Conservation (phyloP, 495 filamentous ascomycete genomes). For the Penicillium desertorum region DNA sequence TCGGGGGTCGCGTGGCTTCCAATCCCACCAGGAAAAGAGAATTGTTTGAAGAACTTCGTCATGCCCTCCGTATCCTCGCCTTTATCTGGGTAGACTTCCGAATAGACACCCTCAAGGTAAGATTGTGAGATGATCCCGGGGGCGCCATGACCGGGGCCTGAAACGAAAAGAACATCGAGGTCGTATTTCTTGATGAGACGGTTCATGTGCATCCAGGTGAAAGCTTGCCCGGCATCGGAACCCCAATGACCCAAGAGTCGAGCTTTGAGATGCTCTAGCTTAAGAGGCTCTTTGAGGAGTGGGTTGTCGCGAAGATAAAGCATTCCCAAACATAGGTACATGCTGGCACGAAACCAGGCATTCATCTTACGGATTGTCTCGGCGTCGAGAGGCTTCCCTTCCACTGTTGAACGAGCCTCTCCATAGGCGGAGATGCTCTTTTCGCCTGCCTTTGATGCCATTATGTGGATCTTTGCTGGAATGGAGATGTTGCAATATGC, state of each 20-base stretch:
- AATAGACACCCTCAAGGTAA: constrained; percentile 75
- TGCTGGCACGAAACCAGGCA: constrained; percentile 66
- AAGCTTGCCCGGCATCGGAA: constrained; percentile 69
- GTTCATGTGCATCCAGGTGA: constrained; percentile 78
- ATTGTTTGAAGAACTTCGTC: constrained; percentile 72
- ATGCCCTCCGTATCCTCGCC: constrained; percentile 62
- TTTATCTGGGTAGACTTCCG: constrained; percentile 67
- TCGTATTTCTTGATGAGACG: constrained; percentile 74
- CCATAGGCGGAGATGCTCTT: constrained; percentile 62
- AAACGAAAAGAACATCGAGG: constrained; percentile 66
- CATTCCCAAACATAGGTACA: constrained; percentile 74
- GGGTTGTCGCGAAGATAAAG: constrained; percentile 70
- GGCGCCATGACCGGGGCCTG: constrained; percentile 71
- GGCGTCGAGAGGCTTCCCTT: constrained; percentile 54
- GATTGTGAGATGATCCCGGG: constrained; percentile 67
- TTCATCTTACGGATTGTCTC: constrained; percentile 66
- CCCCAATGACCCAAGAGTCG: constrained; percentile 74
- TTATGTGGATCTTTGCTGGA: not conserved
- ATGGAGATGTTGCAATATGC: not conserved
- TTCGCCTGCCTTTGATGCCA: constrained; percentile 13
- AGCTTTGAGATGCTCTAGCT: constrained; percentile 62
- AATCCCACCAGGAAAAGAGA: constrained; percentile 73
- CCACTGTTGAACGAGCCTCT: constrained; percentile 61
- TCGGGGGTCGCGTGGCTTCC: constrained; percentile 72
- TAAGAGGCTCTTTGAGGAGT: constrained; percentile 62